phyloP scores from a whole-genome alignment of 257 asterid genomes.

The Scutellaria minor region DNA sequence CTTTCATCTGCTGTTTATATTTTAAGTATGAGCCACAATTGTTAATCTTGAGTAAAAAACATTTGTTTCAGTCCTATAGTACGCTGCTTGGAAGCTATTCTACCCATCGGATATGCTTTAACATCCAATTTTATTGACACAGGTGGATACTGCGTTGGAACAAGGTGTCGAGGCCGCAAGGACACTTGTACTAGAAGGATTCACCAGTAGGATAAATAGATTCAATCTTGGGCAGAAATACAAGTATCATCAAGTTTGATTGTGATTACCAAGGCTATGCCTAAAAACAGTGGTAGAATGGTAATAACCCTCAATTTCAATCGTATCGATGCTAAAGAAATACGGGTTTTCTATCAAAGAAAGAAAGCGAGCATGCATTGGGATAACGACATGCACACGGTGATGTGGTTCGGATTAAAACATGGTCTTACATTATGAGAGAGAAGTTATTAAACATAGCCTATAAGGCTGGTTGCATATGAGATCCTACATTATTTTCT shows the following conservation, averaged over 20 bases:
- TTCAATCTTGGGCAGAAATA: slow-evolving; percentile 95
- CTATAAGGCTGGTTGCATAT: no score
- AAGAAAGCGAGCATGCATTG: not conserved
- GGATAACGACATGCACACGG: not conserved
- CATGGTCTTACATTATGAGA: no score
- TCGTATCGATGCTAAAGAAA: not conserved
- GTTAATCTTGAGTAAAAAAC: no score
- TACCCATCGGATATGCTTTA: not conserved
- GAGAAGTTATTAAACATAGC: no score
- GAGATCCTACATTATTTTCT: no score
- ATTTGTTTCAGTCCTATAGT: no score
- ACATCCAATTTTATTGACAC: slow-evolving; percentile 19
- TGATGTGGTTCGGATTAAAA: not conserved
- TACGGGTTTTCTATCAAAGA: not conserved
- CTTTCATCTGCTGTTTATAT: no score
- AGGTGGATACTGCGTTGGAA: slow-evolving; percentile 86
- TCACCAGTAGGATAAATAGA: slow-evolving; percentile 68
- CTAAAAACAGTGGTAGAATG: not conserved
- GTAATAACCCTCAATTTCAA: no score
- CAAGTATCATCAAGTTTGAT: slow-evolving; percentile 77
- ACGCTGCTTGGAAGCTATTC: no score
- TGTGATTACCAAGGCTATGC: not conserved
- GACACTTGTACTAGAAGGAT: slow-evolving; percentile 72
- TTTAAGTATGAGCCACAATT: no score
- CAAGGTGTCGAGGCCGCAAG: slow-evolving; percentile 85